Evolutionary conservation across 129 eudicot species (phyloP).

Genomic region (Deinandra increscens): DNA sequence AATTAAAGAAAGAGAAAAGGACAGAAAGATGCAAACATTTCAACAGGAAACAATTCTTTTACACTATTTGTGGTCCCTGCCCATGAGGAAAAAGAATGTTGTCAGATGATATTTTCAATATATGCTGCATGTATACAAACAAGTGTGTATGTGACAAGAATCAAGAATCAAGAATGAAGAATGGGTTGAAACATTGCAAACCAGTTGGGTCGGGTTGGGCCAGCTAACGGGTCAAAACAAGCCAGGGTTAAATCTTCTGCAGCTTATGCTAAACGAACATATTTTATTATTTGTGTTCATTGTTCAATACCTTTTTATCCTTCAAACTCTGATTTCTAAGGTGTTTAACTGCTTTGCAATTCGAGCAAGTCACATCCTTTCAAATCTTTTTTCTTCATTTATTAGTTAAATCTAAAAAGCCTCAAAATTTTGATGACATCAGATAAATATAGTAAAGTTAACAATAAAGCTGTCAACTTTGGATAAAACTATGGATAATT

Average conservation of each 20-base stretch:
- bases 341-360: too few species aligned
- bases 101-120: conserved; percentile 25
- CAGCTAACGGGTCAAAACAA: not conserved
- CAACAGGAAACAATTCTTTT: conserved; percentile 21
- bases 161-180: not conserved
- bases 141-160: conserved; percentile 15
- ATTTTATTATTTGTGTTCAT: too few species aligned
- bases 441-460: too few species aligned
- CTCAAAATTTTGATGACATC: too few species aligned
- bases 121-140: conserved; percentile 6
- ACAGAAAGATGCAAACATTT: conserved; percentile 29
- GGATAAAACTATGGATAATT: too few species aligned
- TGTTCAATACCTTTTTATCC: too few species aligned
- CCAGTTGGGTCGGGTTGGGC: not conserved
- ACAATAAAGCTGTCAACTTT: too few species aligned
- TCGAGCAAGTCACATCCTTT: too few species aligned
- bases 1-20: conserved; percentile 14
- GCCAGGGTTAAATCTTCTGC: not conserved
- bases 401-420: too few species aligned
- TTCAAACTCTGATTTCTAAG: too few species aligned
- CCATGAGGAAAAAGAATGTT: conserved; percentile 34
- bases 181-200: conserved; percentile 7
- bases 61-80: conserved; percentile 25
- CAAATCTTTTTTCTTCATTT: too few species aligned
- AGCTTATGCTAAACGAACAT: too few species aligned